Evolutionary conservation across 2,329 filamentous ascomycete genomes (phyloP).

Genomic region (Phialemoniopsis sp.): DNA sequence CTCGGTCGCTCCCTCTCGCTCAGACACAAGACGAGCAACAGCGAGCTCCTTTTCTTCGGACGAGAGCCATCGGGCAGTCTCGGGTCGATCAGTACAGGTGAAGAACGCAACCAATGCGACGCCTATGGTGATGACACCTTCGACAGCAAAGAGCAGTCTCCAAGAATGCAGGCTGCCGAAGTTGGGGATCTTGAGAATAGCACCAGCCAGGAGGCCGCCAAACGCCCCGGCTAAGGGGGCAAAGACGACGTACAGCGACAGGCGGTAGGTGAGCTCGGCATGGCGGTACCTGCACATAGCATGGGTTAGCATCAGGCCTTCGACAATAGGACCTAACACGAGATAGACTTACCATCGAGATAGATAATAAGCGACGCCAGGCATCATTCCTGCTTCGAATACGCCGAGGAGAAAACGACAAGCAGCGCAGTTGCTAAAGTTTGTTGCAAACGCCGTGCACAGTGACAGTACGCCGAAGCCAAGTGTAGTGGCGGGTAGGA

Average conservation of each 20-base stretch:
- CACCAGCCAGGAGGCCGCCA: constrained; percentile 68
- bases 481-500: constrained; percentile 58
- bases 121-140: constrained; percentile 66
- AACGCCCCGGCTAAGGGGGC: constrained; percentile 71
- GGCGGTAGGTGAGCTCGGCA: constrained; percentile 54
- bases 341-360: too few species aligned
- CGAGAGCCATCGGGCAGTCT: constrained; percentile 56
- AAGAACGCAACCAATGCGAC: constrained; percentile 64
- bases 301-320: too few species aligned
- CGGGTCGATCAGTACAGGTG: constrained; percentile 59
- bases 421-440: constrained; percentile 40
- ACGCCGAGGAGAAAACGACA: constrained; percentile 65
- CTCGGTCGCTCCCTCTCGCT: constrained; percentile 49
- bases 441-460: constrained; percentile 60
- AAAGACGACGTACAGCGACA: constrained; percentile 60
- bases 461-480: constrained; percentile 61
- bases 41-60: constrained; percentile 58
- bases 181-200: constrained; percentile 47
- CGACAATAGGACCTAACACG: too few species aligned
- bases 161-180: constrained; percentile 52
- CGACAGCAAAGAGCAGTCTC: constrained; percentile 65
- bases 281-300: too few species aligned
- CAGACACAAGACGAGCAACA: constrained; percentile 56
- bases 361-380: constrained; percentile 71
- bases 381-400: constrained; percentile 72